Base-by-base conservation (phyloP, 2,329 filamentous ascomycete genomes). In the Arachnomyces sp. region DNA sequence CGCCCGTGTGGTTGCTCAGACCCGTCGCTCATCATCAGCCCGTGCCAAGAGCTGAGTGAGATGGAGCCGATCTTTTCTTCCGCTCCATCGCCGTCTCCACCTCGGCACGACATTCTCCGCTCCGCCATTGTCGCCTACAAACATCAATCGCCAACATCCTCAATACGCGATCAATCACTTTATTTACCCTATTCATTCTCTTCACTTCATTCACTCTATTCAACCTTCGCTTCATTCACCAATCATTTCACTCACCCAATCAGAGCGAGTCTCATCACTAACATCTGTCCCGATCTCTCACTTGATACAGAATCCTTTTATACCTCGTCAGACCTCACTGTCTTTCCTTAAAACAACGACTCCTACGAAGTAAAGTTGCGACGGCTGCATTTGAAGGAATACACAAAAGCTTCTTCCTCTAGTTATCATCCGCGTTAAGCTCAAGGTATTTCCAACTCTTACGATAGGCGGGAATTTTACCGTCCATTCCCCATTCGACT, bases 301-400 rank as follows among this genome's bases (percentile, higher is more conserved):
- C 21, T 5, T 5, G 5, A 25, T 5, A 25, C n/a, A 33, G 37
- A 52, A 54, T 48, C 52, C 42, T 50, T 44, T 28, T 39, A 52
- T 50, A 39, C 48, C 42, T 42, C 44, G 39, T 45, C 49, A 49
- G n/a, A n/a, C n/a, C 49, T 52, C 48, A 57, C 53, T 47, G 55
- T 61, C 59, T 58, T 50, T 63, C 54, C 49, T 62, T 64, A 54
- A n/a, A n/a, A 65, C 62, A 52, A 65, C 62, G 58, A 63, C 54
- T 58, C 55, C 50, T 48, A 64, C 62, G 60, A 59, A 43, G 58
- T 53, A 42, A 49, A 56, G 49, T 60, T 53, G 52, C 53, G 51
- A 57, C 54, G 52, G 52, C 54, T 52, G 53, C 57, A 54, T 56
- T 52, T 51, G 41, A 31, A 53, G 47, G 45, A 51, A 25, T 55